Conservation (phyloP, 2,329 filamentous ascomycete species). For the Seiridium unicorne region DNA sequence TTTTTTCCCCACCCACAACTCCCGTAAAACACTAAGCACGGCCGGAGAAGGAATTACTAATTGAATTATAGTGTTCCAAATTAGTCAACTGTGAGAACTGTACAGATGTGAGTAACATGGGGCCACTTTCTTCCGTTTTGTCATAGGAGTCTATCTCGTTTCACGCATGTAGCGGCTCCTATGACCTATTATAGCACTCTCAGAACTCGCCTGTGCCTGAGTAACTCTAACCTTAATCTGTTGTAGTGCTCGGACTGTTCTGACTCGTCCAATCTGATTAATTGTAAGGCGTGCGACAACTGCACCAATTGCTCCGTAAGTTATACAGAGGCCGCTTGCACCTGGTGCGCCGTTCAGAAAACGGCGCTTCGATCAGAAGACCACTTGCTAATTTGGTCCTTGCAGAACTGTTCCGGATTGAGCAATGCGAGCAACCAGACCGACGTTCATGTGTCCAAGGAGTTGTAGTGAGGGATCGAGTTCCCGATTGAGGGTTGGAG, state of each 20-base stretch:
- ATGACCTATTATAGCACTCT: too few species aligned
- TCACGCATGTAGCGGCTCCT: too few species aligned
- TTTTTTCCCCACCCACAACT: too few species aligned
- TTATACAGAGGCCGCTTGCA: not conserved
- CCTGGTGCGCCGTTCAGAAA: not conserved
- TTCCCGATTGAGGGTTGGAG: too few species aligned
- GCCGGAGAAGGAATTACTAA: too few species aligned
- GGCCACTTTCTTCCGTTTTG: too few species aligned
- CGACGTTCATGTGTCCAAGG: not conserved
- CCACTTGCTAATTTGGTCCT: not conserved
- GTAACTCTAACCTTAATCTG: not conserved
- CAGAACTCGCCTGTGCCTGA: not conserved
- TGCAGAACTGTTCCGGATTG: not conserved
- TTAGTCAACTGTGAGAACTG: too few species aligned
- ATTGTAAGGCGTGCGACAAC: not conserved
- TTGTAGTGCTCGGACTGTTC: not conserved
- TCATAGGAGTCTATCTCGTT: too few species aligned
- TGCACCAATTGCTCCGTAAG: not conserved
- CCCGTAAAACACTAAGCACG: too few species aligned
- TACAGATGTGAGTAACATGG: too few species aligned
- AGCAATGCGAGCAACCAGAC: not conserved
- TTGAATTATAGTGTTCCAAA: too few species aligned
- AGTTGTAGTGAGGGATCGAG: not conserved
- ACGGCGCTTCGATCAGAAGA: not conserved
- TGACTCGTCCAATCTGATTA: not conserved